phyloP scores from a whole-genome alignment of 352 stramenopile genomes.

The Pythium insidiosum region DNA sequence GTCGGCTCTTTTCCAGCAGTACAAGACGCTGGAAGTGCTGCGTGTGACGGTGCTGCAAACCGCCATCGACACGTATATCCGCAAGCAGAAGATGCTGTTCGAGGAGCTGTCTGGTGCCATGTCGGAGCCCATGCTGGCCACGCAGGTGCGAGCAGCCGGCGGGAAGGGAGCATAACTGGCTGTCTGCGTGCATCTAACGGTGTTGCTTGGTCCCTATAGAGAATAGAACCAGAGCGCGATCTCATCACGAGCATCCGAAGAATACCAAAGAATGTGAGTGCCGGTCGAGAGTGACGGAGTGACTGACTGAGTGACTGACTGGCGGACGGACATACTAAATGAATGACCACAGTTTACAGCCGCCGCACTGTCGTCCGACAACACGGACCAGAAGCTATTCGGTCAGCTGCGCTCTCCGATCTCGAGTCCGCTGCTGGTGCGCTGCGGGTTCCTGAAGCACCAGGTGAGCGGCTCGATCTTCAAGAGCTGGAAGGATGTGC shows the following conservation, averaged over 20 bases:
- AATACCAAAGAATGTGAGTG: slow-evolving; percentile 79
- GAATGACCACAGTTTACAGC: slow-evolving; percentile 82
- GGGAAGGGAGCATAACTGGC: too few species aligned
- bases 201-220: slow-evolving; percentile 22
- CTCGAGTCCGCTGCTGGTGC: slow-evolving; percentile 56
- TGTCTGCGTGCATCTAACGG: too few species aligned
- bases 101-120: slow-evolving; percentile 61
- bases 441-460: slow-evolving; percentile 71
- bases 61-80: slow-evolving; percentile 63
- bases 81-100: slow-evolving; percentile 77
- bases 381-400: slow-evolving; percentile 54
- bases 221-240: slow-evolving; percentile 71
- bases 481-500: slow-evolving; percentile 64
- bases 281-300: too few species aligned
- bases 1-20: slow-evolving; percentile 71
- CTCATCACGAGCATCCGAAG: slow-evolving; percentile 64
- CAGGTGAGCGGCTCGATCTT: slow-evolving; percentile 69
- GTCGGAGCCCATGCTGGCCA: slow-evolving; percentile 48
- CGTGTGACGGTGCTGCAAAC: slow-evolving; percentile 67
- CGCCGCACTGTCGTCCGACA: slow-evolving; percentile 48
- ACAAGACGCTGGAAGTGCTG: slow-evolving; percentile 73
- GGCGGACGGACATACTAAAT: too few species aligned
- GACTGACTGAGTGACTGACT: too few species aligned
- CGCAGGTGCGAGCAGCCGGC: slow-evolving; percentile 60
- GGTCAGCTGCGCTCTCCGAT: slow-evolving; percentile 53